phyloP scores from a whole-genome alignment of 2,329 filamentous ascomycete species.

The Claviceps citrina region DNA sequence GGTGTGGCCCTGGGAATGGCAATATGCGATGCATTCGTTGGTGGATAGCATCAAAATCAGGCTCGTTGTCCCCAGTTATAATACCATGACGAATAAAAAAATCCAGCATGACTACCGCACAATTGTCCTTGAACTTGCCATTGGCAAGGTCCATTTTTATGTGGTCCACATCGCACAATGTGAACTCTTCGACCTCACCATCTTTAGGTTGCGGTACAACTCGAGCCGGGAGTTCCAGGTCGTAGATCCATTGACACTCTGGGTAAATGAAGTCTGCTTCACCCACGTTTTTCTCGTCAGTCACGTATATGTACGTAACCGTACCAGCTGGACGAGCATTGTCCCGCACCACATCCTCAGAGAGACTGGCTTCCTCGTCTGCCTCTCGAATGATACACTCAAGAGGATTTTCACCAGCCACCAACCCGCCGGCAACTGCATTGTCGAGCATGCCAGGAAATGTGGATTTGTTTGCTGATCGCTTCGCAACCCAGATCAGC shows the following conservation, averaged over 20 bases:
- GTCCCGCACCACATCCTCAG: conserved; percentile 50
- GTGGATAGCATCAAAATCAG: conserved; percentile 60
- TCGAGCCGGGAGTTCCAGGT: conserved; percentile 58
- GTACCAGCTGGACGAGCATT: conserved; percentile 46
- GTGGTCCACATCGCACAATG: conserved; percentile 61
- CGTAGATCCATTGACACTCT: conserved; percentile 83
- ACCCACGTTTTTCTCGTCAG: conserved; percentile 60
- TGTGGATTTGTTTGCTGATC: conserved; percentile 65
- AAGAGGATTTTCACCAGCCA: conserved; percentile 63
- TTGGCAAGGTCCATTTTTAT: conserved; percentile 51
- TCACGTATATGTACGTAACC: conserved; percentile 73
- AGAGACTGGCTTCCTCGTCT: conserved; percentile 74
- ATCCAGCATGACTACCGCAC: conserved; percentile 67
- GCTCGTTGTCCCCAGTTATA: conserved; percentile 63
- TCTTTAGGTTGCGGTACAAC: conserved; percentile 65
- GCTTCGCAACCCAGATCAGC: conserved; percentile 70
- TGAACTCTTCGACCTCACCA: conserved; percentile 76
- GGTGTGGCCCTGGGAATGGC: conserved; percentile 60
- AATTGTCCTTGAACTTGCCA: conserved; percentile 87
- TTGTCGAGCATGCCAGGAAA: conserved; percentile 92
- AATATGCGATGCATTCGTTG: conserved; percentile 61
- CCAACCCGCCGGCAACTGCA: conserved; percentile 67
- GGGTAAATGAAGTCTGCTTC: conserved; percentile 75
- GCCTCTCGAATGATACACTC: conserved; percentile 76
- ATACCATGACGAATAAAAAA: conserved; percentile 82